Conservation (phyloP, 306 rosid species). For the Cicer yamashitae region DNA sequence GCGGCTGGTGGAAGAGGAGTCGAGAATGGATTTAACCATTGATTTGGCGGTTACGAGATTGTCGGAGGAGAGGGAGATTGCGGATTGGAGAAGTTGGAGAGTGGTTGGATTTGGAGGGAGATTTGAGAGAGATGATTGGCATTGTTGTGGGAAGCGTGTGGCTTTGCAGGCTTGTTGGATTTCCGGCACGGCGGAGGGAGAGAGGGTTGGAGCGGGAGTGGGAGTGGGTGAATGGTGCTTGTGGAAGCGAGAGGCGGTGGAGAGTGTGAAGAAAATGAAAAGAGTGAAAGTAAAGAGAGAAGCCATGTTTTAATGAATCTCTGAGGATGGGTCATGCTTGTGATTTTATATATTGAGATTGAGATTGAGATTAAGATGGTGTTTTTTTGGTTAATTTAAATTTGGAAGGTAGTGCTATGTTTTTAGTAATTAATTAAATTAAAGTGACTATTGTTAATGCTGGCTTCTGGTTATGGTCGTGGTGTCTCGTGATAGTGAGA, state of each 20-base stretch:
- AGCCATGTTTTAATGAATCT: conserved; percentile 46
- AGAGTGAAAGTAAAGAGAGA: conserved; percentile 54
- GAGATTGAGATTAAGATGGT: not conserved
- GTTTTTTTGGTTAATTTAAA: not conserved
- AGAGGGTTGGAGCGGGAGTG: not conserved
- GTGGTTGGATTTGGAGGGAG: conserved; percentile 52
- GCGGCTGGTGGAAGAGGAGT: conserved; percentile 44
- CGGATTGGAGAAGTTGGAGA: conserved; percentile 56
- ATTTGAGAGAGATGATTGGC: conserved; percentile 55
- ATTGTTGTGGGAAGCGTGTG: conserved; percentile 72
- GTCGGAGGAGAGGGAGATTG: conserved; percentile 52
- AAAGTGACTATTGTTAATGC: no score
- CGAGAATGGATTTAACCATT: conserved; percentile 59
- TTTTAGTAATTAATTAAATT: no score
- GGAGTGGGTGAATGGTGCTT: not conserved
- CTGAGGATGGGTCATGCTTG: not conserved
- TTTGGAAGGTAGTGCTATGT: not conserved
- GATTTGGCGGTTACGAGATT: conserved; percentile 63
- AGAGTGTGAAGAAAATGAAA: conserved; percentile 51
- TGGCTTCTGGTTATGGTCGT: no score
- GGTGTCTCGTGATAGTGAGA: no score
- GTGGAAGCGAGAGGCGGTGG: conserved; percentile 54
- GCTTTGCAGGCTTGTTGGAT: conserved; percentile 71
- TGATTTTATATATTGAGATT: not conserved
- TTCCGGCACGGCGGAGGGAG: not conserved